Conservation (phyloP, 305 asterid species). For the Solanum chacoense region DNA sequence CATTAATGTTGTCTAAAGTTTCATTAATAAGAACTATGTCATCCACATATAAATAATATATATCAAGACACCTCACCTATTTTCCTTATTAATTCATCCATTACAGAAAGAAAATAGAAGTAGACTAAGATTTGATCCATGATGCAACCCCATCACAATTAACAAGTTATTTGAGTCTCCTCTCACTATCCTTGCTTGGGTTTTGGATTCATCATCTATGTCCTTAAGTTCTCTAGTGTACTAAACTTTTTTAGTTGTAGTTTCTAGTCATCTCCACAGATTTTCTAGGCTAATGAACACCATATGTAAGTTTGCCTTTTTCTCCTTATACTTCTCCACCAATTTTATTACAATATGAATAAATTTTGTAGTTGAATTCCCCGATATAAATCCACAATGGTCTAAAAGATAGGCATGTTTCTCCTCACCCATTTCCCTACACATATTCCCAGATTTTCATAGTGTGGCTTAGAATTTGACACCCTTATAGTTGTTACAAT, state of each 20-base stretch:
- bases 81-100: background rate
- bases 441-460: background rate
- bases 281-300: background rate
- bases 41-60: background rate
- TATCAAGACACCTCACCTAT: background rate
- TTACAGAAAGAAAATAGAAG: background rate
- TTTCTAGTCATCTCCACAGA: background rate
- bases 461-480: background rate
- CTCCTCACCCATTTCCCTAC: background rate
- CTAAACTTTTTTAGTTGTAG: background rate
- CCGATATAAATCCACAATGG: background rate
- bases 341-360: background rate
- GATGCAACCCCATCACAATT: background rate
- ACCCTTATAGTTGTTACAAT: background rate
- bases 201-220: background rate
- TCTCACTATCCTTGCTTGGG: background rate
- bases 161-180: background rate
- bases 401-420: background rate
- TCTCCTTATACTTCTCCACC: background rate
- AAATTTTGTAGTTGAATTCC: background rate
- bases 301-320: background rate
- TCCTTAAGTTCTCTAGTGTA: background rate
- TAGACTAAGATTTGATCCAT: background rate
- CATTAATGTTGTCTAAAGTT: background rate
- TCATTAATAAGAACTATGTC: background rate